Evolutionary conservation across 176 grass and related monocot genomes (phyloP).

Genomic region (Pontederia paniculata): DNA sequence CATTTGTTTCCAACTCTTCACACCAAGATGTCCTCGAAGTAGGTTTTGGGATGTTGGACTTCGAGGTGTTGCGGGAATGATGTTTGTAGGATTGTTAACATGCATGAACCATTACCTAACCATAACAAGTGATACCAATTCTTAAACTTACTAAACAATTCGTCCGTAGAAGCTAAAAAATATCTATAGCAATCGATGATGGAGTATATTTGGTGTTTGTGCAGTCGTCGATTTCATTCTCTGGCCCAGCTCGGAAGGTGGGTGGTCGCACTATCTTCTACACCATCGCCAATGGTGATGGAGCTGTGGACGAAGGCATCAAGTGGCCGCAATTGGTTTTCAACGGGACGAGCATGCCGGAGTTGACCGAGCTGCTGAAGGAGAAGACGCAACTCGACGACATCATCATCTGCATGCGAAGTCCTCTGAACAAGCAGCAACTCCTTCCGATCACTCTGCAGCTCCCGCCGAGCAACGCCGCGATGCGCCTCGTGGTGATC

Average conservation of each 20-base stretch:
- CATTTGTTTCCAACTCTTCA: too few relatives aligned
- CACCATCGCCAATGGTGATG: slow-evolving; percentile 13
- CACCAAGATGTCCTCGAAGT: too few relatives aligned
- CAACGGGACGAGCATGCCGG: background rate
- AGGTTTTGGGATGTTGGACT: too few relatives aligned
- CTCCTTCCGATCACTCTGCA: slow-evolving; percentile 12
- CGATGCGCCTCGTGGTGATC: slow-evolving; percentile 10
- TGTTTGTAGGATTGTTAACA: too few relatives aligned
- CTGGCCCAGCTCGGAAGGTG: slow-evolving; percentile 6
- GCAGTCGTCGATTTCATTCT: slow-evolving; percentile 14
- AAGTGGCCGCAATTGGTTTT: slow-evolving; percentile 5
- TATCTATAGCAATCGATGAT: background rate
- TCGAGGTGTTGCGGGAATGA: too few relatives aligned
- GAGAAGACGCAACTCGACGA: slow-evolving; percentile 3
- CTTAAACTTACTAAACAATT: too few relatives aligned
- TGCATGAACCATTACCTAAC: too few relatives aligned
- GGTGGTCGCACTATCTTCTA: slow-evolving; percentile 15
- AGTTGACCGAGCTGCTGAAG: slow-evolving; percentile 7
- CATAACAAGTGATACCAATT: too few relatives aligned
- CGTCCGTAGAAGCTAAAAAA: too few relatives aligned
- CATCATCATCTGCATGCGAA: slow-evolving; percentile 13
- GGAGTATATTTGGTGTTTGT: background rate
- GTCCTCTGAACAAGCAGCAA: slow-evolving; percentile 1
- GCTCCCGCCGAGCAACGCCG: slow-evolving; percentile 9
- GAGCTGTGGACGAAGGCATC: slow-evolving; percentile 2